These are phyloP conservation scores for Hypholoma fasciculare DNA, from an alignment of 768 basidiomycete species.

Conservation along the genomic window DNA sequence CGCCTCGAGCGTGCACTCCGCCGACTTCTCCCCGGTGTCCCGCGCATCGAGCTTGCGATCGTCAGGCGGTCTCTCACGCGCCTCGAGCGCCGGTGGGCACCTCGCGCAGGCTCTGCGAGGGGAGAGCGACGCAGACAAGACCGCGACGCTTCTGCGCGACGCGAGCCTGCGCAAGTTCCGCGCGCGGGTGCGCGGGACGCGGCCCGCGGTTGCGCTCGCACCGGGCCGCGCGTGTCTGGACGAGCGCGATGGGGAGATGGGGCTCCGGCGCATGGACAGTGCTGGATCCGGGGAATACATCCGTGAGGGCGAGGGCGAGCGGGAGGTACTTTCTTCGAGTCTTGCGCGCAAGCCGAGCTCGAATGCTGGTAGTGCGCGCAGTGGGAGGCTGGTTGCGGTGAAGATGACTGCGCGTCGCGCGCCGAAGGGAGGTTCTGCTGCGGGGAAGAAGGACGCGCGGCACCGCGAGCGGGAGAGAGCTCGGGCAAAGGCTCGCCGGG, in stretches of 20 bases:
- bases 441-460: not conserved
- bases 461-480: slow-evolving; percentile 4
- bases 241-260: slow-evolving; percentile 31
- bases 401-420: slow-evolving; percentile 44
- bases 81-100: not conserved
- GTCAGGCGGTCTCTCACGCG: not conserved
- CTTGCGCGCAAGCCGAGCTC: slow-evolving; percentile 15
- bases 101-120: not conserved
- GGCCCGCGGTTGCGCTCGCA: slow-evolving; percentile 17
- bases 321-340: slow-evolving; percentile 11
- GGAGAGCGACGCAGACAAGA: not conserved
- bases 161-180: slow-evolving; percentile 29
- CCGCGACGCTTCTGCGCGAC: slow-evolving; percentile 13
- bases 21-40: not conserved
- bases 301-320: slow-evolving; percentile 2
- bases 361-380: not conserved
- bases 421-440: slow-evolving; percentile 18
- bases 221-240: slow-evolving; percentile 23
- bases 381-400: slow-evolving; percentile 42
- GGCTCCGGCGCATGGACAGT: slow-evolving; percentile 10
- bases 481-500: slow-evolving; percentile 18
- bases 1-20: not conserved
- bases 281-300: not conserved
- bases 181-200: slow-evolving; percentile 28
- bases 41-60: slow-evolving; percentile 3